Evolutionary conservation across 2,329 filamentous ascomycete genomes (phyloP).

Genomic region (Pseudogymnoascus sp.): DNA sequence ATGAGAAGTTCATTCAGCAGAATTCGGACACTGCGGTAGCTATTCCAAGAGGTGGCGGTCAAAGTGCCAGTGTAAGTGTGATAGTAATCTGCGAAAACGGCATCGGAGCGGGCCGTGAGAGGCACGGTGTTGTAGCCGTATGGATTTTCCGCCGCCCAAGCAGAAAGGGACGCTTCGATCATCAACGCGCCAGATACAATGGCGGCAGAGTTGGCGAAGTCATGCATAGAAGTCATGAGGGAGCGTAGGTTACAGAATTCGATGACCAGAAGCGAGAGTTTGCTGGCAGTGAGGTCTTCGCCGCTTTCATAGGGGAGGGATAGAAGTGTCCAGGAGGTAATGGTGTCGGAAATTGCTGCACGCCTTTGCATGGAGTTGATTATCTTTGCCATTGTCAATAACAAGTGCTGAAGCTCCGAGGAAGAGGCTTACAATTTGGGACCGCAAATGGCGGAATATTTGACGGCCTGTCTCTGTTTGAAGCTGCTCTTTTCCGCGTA

Average conservation of each 20-base stretch:
- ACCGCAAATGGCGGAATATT: constrained; percentile 45
- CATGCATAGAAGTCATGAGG: constrained; percentile 18
- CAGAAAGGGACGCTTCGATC: constrained; percentile 9
- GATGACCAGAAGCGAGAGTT: neutral
- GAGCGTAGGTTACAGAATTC: neutral
- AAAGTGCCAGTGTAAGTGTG: neutral
- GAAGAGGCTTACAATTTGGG: constrained; percentile 19
- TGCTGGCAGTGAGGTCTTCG: neutral
- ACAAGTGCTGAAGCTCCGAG: neutral
- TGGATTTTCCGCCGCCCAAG: neutral
- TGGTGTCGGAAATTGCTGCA: neutral
- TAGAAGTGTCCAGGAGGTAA: neutral
- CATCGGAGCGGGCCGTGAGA: constrained; percentile 12
- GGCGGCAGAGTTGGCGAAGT: constrained; percentile 19
- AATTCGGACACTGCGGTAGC: neutral
- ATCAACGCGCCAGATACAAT: constrained; percentile 15
- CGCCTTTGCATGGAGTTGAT: neutral
- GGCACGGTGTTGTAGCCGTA: neutral
- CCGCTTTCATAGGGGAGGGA: neutral
- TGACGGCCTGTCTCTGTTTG: constrained; percentile 37
- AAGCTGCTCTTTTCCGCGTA: constrained; percentile 43
- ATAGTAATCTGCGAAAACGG: constrained; percentile 13
- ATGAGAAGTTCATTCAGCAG: constrained; percentile 12
- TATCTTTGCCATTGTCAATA: neutral
- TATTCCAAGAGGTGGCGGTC: neutral